Evolutionary conservation across 2,329 filamentous ascomycete species (phyloP), one percentile per base, ranked within the genome.

Genomic region (Domatiomyces catenatus): DNA sequence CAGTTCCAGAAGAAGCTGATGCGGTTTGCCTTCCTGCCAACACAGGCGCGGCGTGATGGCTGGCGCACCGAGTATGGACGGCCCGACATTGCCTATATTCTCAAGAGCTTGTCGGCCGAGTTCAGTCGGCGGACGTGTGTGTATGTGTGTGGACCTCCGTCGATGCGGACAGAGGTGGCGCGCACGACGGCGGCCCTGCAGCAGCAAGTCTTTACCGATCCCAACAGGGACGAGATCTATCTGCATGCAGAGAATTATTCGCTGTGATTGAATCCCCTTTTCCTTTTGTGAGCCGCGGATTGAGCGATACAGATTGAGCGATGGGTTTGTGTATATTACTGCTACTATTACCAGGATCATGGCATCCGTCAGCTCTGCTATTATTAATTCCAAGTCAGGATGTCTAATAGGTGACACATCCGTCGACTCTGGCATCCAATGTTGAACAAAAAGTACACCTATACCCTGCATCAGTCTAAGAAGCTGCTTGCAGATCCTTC

Each of bases 231-330:
- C 63, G 90, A 95, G 75, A 84, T 96, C 50, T 95, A 89, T 65
- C 67, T 95, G 65, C 90, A 95, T 70, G 86, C 89, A 2, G 90
- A 96, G 73, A 95, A 95, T 66, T 95, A 94, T 70, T 86, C 88
- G 48, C 73, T 94, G 55, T 94, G 67, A 74, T n/a, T 8, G 43
- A 44, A n/a, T n/a, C n/a, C n/a, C n/a, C n/a, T n/a, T 24, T 24
- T 24, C 3, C 6, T 24, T 24, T 24, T 24, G 22, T 24, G 22
- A 24, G 6, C 22, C 6, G 22, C 22, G 6, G 22, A 24, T 24
- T 24, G 22, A 24, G 22, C 22, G 22, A 24, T 24, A 6, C n/a
- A n/a, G n/a, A n/a, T n/a, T n/a, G n/a, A n/a, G n/a, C n/a, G 6
- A 24, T 24, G 3, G 3, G 22, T 24, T 24, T 3, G 3, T 24